Base-by-base conservation (phyloP, 208 protist genomes). In the Blastocrithidia nonstop region DNA sequence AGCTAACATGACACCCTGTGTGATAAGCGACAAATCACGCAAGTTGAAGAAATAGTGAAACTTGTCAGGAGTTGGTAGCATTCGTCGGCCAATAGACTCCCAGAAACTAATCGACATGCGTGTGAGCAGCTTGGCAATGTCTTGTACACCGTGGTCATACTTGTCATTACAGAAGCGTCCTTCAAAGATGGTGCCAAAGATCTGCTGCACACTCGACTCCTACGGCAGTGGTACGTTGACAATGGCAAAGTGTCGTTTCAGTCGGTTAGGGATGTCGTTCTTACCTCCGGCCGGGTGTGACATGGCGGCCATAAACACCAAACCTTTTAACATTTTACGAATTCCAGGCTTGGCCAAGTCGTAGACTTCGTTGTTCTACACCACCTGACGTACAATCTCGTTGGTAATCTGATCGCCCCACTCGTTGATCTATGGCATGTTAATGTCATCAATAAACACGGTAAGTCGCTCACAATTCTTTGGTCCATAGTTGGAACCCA, bases 1-100 rank as follows among this genome's bases (percentile, higher is more conserved):
- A 2, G 84, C 68, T 28, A 87, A 67, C 67, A 96, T 87, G 32
- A 98, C 70, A 52, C 96, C 96, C 54, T 96, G 84, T 44, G 95
- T 96, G 35, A 98, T 94, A 26, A 75, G 74, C 4, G 89, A 95
- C 6, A 99, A 69, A 47, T 99, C 96, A 44, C 95, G 80, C 60
- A 99, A 72, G 74, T 98, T 98, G 73, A 99, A 98, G 43, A 98
- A 84, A 82, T 99, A 99, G 66, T 98, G 95, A 66, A 98, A 98
- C 69, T 98, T 98, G 45, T 92, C 83, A 13, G 96, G 95, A 1
- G 95, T 98, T 33, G 96, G 96, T 24, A 98, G 65, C 88, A 99
- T 96, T 48, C 85, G 91, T 52, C 75, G 82, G 25, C 68, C 61
- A 53, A 94, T 91, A 16, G 59, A 52, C 56, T 82, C 68, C 85